Evolutionary conservation across 2,329 filamentous ascomycete species (phyloP).

Genomic region (Epichloe hybrida): DNA sequence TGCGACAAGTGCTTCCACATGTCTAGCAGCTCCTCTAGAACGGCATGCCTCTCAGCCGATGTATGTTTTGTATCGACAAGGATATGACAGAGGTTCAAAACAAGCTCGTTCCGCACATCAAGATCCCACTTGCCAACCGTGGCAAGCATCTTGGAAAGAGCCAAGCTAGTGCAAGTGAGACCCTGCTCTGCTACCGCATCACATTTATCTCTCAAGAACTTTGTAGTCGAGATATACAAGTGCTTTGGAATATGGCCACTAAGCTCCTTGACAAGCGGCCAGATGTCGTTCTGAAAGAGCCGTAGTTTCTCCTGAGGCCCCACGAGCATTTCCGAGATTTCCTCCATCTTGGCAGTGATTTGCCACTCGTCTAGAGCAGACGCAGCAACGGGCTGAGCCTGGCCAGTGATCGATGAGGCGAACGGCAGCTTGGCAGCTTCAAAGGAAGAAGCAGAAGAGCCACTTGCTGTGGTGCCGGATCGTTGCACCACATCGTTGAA

Average conservation of each 20-base stretch:
- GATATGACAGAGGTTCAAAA: slow-evolving; percentile 19
- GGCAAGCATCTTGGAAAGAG: slow-evolving; percentile 14
- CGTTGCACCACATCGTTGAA: slow-evolving; percentile 23
- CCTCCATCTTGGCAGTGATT: slow-evolving; percentile 17
- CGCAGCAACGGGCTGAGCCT: slow-evolving; percentile 1
- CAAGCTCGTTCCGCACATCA: slow-evolving; percentile 16
- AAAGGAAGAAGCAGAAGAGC: background rate
- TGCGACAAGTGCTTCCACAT: slow-evolving; percentile 26
- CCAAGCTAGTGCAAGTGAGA: slow-evolving; percentile 8
- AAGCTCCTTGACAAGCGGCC: slow-evolving; percentile 16
- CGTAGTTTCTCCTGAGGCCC: slow-evolving; percentile 10
- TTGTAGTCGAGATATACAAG: slow-evolving; percentile 11
- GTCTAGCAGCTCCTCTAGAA: slow-evolving; percentile 18
- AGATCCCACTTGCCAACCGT: slow-evolving; percentile 16
- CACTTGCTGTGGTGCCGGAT: background rate
- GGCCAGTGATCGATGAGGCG: background rate
- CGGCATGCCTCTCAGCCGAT: slow-evolving; percentile 5
- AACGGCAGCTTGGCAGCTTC: background rate
- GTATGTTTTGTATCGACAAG: slow-evolving; percentile 9
- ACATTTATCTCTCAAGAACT: slow-evolving; percentile 11
- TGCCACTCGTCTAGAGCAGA: slow-evolving; percentile 14
- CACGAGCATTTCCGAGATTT: slow-evolving; percentile 10
- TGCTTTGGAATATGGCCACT: slow-evolving; percentile 16
- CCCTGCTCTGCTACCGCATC: slow-evolving; percentile 10
- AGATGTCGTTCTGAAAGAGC: slow-evolving; percentile 16